These are phyloP conservation scores for Ascochyta koolunga DNA, from an alignment of 2,329 filamentous ascomycete genomes.

Conservation along the genomic window DNA sequence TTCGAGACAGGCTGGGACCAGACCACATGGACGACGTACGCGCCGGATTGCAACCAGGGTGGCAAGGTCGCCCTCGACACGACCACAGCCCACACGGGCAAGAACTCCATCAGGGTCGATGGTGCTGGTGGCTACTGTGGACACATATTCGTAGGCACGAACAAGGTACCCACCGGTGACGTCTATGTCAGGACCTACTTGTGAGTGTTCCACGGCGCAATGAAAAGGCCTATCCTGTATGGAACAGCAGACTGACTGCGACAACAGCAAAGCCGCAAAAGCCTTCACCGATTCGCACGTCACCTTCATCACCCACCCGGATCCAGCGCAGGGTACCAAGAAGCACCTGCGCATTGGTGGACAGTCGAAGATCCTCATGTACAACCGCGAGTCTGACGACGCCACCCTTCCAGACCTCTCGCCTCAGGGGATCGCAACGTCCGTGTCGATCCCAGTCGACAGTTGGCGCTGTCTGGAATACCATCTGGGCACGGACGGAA, in stretches of 20 bases:
- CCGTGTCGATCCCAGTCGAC: conserved; percentile 57
- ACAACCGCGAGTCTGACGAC: conserved; percentile 68
- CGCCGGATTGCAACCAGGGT: conserved; percentile 65
- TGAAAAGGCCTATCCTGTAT: neutral
- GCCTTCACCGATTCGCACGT: conserved; percentile 66
- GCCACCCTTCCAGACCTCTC: conserved; percentile 67
- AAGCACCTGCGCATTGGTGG: conserved; percentile 69
- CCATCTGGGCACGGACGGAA: conserved; percentile 63
- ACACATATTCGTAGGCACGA: conserved; percentile 67
- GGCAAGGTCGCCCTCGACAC: conserved; percentile 64
- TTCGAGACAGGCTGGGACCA: conserved; percentile 66
- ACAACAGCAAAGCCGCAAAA: conserved; percentile 59
- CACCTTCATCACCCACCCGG: conserved; percentile 69
- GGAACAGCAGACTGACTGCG: conserved; percentile 2
- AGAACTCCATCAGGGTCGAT: conserved; percentile 78
- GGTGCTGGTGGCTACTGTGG: conserved; percentile 63
- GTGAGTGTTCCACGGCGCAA: conserved; percentile 50
- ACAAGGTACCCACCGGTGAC: conserved; percentile 61
- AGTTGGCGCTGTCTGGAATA: conserved; percentile 67
- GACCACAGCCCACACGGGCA: conserved; percentile 58
- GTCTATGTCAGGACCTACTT: conserved; percentile 63
- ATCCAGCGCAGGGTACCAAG: conserved; percentile 60
- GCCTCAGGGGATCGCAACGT: conserved; percentile 63
- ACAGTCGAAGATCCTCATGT: conserved; percentile 67
- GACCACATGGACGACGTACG: conserved; percentile 64